phyloP scores from a whole-genome alignment of 2,329 filamentous ascomycete species.

The Fusarium sp. region DNA sequence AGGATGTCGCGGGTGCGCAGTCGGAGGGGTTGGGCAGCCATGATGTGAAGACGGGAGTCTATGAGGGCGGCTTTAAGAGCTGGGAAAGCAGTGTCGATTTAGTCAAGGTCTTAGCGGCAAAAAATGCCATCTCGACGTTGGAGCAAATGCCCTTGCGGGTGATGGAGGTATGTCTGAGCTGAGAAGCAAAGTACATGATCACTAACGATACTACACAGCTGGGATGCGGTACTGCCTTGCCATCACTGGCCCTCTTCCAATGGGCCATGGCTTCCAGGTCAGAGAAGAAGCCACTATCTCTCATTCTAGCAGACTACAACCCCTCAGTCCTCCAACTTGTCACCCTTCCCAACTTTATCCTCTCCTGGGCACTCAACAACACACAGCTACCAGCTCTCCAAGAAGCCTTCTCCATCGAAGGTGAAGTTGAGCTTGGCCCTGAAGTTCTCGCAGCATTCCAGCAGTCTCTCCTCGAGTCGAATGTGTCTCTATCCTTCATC shows the following conservation, averaged over 20 bases:
- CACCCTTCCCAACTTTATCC: slow-evolving; percentile 81
- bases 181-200: neutral
- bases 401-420: slow-evolving; percentile 62
- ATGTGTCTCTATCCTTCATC: slow-evolving; percentile 72
- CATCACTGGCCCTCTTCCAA: slow-evolving; percentile 77
- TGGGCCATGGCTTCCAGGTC: slow-evolving; percentile 54
- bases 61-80: slow-evolving; percentile 90
- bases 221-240: slow-evolving; percentile 82
- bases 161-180: slow-evolving; percentile 63
- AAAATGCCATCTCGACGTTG: slow-evolving; percentile 50
- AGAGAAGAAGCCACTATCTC: slow-evolving; percentile 56
- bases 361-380: slow-evolving; percentile 71
- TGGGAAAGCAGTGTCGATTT: slow-evolving; percentile 90
- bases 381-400: slow-evolving; percentile 52
- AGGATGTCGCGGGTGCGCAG: slow-evolving; percentile 52
- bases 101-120: slow-evolving; percentile 71
- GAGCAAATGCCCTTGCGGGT: slow-evolving; percentile 55
- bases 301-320: slow-evolving; percentile 85
- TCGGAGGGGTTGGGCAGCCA: slow-evolving; percentile 69
- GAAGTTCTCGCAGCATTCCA: slow-evolving; percentile 70
- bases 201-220: slow-evolving; percentile 61
- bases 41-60: slow-evolving; percentile 84
- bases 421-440: slow-evolving; percentile 73
- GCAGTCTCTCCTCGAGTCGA: slow-evolving; percentile 59
- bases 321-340: slow-evolving; percentile 81